phyloP scores from a whole-genome alignment of 2,329 filamentous ascomycete genomes.

The Samsoniella hepiali region DNA sequence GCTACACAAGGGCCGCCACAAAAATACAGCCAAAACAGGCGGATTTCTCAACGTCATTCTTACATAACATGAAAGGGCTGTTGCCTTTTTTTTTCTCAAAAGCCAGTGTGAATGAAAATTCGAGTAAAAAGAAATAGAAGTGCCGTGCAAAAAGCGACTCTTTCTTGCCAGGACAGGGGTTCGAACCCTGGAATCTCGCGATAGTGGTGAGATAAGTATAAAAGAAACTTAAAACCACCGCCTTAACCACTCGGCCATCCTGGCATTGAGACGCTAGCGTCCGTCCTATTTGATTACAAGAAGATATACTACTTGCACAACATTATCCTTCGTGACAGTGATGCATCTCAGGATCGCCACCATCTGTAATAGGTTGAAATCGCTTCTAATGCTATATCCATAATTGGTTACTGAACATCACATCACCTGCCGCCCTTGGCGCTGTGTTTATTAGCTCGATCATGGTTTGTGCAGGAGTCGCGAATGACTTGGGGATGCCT shows the following conservation, averaged over 20 bases:
- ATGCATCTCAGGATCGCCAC: not conserved
- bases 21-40: no score
- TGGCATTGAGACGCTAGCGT: conserved; percentile 21
- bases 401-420: no score
- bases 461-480: no score
- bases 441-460: no score
- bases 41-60: no score
- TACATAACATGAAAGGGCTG: no score
- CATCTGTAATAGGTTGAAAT: not conserved
- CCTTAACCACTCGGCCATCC: conserved; percentile 29
- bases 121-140: not conserved
- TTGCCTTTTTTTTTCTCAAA: no score
- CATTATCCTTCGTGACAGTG: no score
- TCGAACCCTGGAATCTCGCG: conserved; percentile 27
- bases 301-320: not conserved
- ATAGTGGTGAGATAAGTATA: conserved; percentile 23
- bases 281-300: not conserved
- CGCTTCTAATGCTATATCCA: not conserved
- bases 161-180: conserved; percentile 25
- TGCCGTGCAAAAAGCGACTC: not conserved
- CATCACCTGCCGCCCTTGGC: no score
- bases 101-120: no score
- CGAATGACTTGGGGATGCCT: no score
- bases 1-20: no score
- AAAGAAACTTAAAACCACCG: conserved; percentile 24